Conservation (phyloP, 257 asterid genomes). For the Anisodus tanguticus region DNA sequence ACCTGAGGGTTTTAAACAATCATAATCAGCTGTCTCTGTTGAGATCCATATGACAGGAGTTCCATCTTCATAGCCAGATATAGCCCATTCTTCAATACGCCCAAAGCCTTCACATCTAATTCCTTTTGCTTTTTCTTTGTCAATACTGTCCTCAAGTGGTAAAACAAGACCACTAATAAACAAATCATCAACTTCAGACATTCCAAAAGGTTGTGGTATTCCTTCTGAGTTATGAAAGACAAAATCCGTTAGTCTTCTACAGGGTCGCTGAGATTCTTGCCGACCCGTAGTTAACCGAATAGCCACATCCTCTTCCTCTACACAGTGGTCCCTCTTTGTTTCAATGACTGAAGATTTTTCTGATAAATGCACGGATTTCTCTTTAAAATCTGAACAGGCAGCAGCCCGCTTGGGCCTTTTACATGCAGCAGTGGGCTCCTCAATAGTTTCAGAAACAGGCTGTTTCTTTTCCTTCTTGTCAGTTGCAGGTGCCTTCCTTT, state of each 20-base stretch:
- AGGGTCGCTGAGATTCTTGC: constrained; percentile 66
- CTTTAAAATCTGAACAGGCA: constrained; percentile 79
- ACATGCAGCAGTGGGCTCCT: constrained; percentile 48
- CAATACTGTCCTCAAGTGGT: constrained; percentile 69
- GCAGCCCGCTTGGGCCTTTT: constrained; percentile 91
- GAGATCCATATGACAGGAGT: constrained; percentile 84
- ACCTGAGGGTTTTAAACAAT: constrained; percentile 77
- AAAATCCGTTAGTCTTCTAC: constrained; percentile 76
- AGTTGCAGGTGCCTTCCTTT: constrained; percentile 46
- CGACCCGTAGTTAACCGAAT: constrained; percentile 67
- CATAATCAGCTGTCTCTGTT: constrained; percentile 85
- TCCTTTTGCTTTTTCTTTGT: constrained; percentile 64
- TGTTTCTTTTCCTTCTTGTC: constrained; percentile 57
- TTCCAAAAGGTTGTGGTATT: constrained; percentile 73
- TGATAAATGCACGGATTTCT: constrained; percentile 56
- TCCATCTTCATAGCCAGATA: constrained; percentile 96
- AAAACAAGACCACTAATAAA: constrained; percentile 71
- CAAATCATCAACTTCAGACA: constrained; percentile 79
- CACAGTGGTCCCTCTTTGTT: constrained; percentile 52
- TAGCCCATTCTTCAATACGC: constrained; percentile 92
- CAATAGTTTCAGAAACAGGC: constrained; percentile 41
- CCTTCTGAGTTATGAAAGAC: constrained; percentile 73
- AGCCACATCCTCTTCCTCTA: constrained; percentile 77
- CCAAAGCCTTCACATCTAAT: constrained; percentile 88
- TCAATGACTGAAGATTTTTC: constrained; percentile 59